Evolutionary conservation across 768 basidiomycete genomes (phyloP), one percentile per base, ranked within the genome.

Genomic region (Grammothele lineata): DNA sequence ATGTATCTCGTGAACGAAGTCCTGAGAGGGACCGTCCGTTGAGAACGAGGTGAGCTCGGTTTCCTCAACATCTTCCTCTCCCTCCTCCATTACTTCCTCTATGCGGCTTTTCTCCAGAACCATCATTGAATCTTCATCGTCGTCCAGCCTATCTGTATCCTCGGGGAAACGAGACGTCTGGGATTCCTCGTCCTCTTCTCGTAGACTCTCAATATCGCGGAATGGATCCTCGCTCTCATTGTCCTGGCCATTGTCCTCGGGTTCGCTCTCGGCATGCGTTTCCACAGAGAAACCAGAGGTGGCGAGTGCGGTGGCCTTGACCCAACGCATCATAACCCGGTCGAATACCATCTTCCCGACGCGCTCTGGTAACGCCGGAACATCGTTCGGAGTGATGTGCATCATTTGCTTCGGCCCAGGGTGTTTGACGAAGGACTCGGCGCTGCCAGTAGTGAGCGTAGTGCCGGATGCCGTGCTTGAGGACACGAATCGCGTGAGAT

Each of bases 341-440:
- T 95, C 93, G 56, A 84, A 93, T 41, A 87, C 69, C 93, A 97
- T 95, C 63, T 79, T 79, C 0, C 93, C 92, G 37, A 93, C 80
- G 44, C 80, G 73, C 30, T 92, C 85, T 2, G 89, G 86, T 23
- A 95, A 66, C 4, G 71, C 56, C 6, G 73, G 86, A 17, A 95
- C 70, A 61, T 94, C 92, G 30, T 78, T 75, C 1, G 92, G 90
- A 8, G 81, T 78, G 54, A 96, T 94, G 22, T 80, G 85, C 42
- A 81, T 81, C 44, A 92, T 84, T 54, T 87, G 86, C 30, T 80
- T 76, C 3, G 87, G 85, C 4, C 88, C 87, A 24, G 83, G 64
- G 54, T 90, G 87, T 67, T 95, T 95, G 33, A 87, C 80, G 61
- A 88, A 92, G 3, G 92, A 92, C 0, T 81, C 82, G 0, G 81